Base-by-base conservation (phyloP, 768 basidiomycete species). In the Serpula lacrymans region DNA sequence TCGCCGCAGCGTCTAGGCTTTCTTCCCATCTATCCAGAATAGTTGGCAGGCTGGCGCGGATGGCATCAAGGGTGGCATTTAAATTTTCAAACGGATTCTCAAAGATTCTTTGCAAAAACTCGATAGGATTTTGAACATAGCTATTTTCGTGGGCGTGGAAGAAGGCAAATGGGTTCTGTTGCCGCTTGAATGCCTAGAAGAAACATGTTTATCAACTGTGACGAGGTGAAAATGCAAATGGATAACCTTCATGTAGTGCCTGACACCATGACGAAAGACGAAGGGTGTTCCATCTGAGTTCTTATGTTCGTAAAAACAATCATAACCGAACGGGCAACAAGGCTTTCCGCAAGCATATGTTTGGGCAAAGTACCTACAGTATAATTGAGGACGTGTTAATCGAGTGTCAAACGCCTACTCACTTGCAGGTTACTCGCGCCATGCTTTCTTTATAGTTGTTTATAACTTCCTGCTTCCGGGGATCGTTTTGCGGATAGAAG, bases 271-370 rank as follows among this genome's bases (percentile, higher is more conserved):
- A 27, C 56, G 49, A 51, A 84, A 84, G 2, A 74, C 50, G 47
- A 77, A 68, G 1, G 68, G 67, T 7, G 83, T 76, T 9, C 87
- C 88, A 48, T 89, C 87, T 0, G 65, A 61, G 18, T 82, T 80
- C 35, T 64, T 49, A 53, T 91, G 88, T 50, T 78, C 73, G 54
- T 88, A 91, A 57, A 91, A 88, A 55, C 88, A 91, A 43, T 90
- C 88, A 34, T 69, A 68, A 30, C 88, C 88, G 49, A 86, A 91
- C 1, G 85, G 88, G 60, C 88, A 91, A 39, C 74, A 73, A 1
- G 80, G 80, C 34, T 64, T 68, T 12, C 52, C 51, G 6, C 59
- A 54, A 37, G 59, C 53, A 32, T 61, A 58, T 3, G 84, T 80
- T 30, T 67, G 56, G 43, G 74, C 64, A 57, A 88, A 88, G 52